Evolutionary conservation across 768 basidiomycete genomes (phyloP), one percentile per base, ranked within the genome.

Genomic region (Melanogaster broomeanus): DNA sequence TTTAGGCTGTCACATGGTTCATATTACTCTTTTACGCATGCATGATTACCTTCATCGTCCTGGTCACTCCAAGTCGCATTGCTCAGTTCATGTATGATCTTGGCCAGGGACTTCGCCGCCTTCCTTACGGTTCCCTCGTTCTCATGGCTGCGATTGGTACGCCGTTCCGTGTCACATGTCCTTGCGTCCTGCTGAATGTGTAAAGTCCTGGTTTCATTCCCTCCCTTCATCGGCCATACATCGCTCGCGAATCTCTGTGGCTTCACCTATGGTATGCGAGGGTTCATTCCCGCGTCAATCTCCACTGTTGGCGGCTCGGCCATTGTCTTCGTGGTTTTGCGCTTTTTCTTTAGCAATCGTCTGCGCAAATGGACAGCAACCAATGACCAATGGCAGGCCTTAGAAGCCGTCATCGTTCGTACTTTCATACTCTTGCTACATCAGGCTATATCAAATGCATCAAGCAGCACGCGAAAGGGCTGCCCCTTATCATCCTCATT

Each of bases 221-320:
- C 68, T 34, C 66, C 66, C 22, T 68, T 68, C 51, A 62, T 68
- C 42, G 66, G 68, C 28, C 61, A 68, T 48, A 43, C 66, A 9
- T 61, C 55, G 3, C 51, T 71, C 37, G 60, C 82, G 25, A 83
- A 85, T 12, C 64, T 94, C 8, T 86, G 84, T 59, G 92, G 92
- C 2, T 93, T 92, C 67, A 86, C 89, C 2, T 93, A 89, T 60
- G 91, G 92, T 40, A 77, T 90, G 72, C 78, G 78, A 51, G 92
- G 92, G 0, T 87, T 88, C 69, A 76, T 75, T 56, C 78, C 93
- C 51, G 82, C 84, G 3, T 78, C 80, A 0, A 66, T 66, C 69
- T 13, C 84, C 75, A 87, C 88, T 18, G 49, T 92, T 24, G 50
- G 81, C 2, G 90, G 88, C 30, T 82, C 89, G 21, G 78, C 78